phyloP scores from a whole-genome alignment of 75 land plant genomes.

The Larix kaempferi region DNA sequence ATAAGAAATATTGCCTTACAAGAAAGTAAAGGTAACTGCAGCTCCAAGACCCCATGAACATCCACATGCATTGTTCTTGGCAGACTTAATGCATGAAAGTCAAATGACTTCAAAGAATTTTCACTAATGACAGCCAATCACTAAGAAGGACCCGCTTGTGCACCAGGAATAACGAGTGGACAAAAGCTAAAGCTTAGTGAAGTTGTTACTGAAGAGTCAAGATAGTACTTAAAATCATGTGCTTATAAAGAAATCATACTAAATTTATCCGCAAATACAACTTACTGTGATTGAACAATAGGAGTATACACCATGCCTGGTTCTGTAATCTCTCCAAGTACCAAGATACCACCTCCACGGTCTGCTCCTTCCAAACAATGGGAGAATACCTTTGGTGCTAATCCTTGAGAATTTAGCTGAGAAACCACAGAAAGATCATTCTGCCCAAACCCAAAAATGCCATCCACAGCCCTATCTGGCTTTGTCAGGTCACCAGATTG shows the following conservation, averaged over 20 bases:
- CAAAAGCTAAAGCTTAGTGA: not conserved
- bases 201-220: not conserved
- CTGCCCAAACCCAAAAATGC: slow-evolving; percentile 87
- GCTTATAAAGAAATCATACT: not conserved
- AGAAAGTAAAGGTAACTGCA: not conserved
- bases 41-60: not conserved
- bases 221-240: not conserved
- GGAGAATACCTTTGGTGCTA: slow-evolving; percentile 71
- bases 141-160: not conserved
- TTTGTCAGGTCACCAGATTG: slow-evolving; percentile 71
- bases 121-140: not conserved
- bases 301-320: slow-evolving; percentile 79
- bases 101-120: not conserved
- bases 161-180: not conserved
- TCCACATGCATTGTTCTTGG: not conserved
- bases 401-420: slow-evolving; percentile 54
- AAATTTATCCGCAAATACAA: slow-evolving; percentile 3
- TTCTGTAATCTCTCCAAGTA: slow-evolving; percentile 73
- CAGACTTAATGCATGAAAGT: too few relatives aligned
- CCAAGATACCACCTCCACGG: slow-evolving; percentile 78
- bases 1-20: not conserved
- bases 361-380: slow-evolving; percentile 83
- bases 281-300: slow-evolving; percentile 79
- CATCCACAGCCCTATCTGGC: slow-evolving; percentile 78
- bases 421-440: slow-evolving; percentile 65